phyloP scores from a whole-genome alignment of 2,329 filamentous ascomycete genomes.

The Curvularia eragrostidis region DNA sequence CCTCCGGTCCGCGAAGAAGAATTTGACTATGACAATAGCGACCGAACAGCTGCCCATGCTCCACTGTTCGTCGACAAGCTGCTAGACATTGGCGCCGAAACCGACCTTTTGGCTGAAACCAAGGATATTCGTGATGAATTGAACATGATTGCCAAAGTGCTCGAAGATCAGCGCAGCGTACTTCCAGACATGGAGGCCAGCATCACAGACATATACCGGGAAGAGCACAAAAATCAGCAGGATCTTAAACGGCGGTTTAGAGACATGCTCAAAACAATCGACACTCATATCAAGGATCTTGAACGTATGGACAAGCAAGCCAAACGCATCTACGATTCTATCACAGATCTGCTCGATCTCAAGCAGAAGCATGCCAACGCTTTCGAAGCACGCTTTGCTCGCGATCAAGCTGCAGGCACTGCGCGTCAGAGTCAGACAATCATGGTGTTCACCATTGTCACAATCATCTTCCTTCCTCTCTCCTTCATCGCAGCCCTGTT shows the following conservation, averaged over 20 bases:
- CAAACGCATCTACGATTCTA: constrained; percentile 64
- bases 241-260: constrained; percentile 63
- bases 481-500: constrained; percentile 64
- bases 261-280: constrained; percentile 65
- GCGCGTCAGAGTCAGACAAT: constrained; percentile 64
- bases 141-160: constrained; percentile 64
- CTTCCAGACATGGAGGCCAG: constrained; percentile 57
- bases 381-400: constrained; percentile 67
- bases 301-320: constrained; percentile 69
- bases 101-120: constrained; percentile 66
- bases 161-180: constrained; percentile 58
- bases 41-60: constrained; percentile 34
- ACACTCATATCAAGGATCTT: constrained; percentile 66
- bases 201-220: constrained; percentile 50
- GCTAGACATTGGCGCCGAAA: constrained; percentile 67
- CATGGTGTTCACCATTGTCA: constrained; percentile 67
- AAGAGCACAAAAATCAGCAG: constrained; percentile 48
- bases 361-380: constrained; percentile 75
- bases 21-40: constrained; percentile 42
- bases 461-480: constrained; percentile 63
- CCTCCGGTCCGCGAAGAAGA: constrained; percentile 36
- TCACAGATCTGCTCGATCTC: constrained; percentile 69
- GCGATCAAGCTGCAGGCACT: constrained; percentile 67
- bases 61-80: constrained; percentile 62
- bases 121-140: constrained; percentile 74